Conservation (phyloP, 23 red algal species). For the Chondrus crispus region DNA sequence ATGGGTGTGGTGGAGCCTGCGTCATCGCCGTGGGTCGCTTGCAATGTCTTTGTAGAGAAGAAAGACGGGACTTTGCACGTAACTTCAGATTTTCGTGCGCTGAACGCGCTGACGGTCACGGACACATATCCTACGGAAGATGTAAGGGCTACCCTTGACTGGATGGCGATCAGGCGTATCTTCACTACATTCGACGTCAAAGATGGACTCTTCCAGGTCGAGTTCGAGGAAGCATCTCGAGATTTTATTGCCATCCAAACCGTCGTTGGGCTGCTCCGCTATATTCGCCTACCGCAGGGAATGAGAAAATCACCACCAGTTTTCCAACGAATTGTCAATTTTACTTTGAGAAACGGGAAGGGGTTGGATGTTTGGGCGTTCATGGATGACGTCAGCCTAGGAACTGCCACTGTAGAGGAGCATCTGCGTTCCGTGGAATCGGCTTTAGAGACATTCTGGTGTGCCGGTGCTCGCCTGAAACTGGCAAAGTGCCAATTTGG, state of each 20-base stretch:
- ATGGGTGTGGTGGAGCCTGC: constrained; percentile 1
- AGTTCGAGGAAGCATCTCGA: background rate
- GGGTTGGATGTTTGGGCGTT: background rate
- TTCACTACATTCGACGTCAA: constrained; percentile 19
- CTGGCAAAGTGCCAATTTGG: background rate
- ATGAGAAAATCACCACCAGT: background rate
- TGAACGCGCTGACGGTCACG: constrained; percentile 3
- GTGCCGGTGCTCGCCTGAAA: background rate
- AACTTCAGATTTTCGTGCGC: constrained; percentile 32
- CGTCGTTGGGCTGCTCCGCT: constrained; percentile 7
- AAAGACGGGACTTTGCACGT: background rate
- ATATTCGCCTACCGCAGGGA: background rate
- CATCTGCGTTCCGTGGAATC: background rate
- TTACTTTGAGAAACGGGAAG: background rate
- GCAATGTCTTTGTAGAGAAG: constrained; percentile 23
- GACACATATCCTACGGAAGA: constrained; percentile 21
- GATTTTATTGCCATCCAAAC: constrained; percentile 14
- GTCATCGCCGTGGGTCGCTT: background rate
- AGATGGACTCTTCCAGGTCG: constrained; percentile 7
- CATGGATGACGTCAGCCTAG: background rate
- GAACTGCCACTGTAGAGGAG: background rate
- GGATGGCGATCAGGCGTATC: background rate
- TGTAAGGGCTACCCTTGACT: background rate
- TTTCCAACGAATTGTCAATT: background rate
- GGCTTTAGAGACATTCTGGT: background rate